Percentiles rank a stretch among this genome's conserved stretches.
These are phyloP conservation scores for Eleusine coracana DNA, from an alignment of 176 grass and related monocot species.

Conservation along the genomic window DNA sequence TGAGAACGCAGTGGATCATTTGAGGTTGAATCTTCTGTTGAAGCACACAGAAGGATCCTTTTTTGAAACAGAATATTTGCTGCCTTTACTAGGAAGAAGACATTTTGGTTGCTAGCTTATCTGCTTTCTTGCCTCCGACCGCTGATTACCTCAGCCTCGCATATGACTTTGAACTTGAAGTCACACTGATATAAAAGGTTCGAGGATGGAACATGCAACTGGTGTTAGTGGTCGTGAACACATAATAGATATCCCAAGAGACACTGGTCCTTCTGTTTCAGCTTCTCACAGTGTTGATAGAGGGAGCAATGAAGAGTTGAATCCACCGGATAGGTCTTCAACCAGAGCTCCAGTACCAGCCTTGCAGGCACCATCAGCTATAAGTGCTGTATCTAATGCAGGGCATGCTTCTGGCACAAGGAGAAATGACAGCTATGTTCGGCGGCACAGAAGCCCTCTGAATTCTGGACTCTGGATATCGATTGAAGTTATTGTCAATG, in stretches of 20 bases:
- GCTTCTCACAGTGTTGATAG: slow-evolving; percentile 39
- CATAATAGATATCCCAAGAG: slow-evolving; percentile 70
- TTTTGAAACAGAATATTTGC: not conserved
- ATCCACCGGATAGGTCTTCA: slow-evolving; percentile 50
- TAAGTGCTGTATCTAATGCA: slow-evolving; percentile 48
- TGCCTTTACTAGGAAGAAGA: slow-evolving; percentile 17
- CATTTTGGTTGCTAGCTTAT: slow-evolving; percentile 28
- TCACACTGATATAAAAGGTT: slow-evolving; percentile 35
- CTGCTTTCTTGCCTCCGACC: slow-evolving; percentile 31
- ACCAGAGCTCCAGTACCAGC: slow-evolving; percentile 55
- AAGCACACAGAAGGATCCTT: not conserved
- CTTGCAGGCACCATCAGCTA: slow-evolving; percentile 54
- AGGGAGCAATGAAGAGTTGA: slow-evolving; percentile 48
- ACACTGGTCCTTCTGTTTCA: slow-evolving; percentile 48
- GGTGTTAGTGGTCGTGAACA: slow-evolving; percentile 61
- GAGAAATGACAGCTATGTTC: slow-evolving; percentile 61
- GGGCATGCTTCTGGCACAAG: slow-evolving; percentile 53
- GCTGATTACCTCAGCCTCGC: slow-evolving; percentile 21
- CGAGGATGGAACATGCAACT: slow-evolving; percentile 54
- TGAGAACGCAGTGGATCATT: slow-evolving; percentile 2
- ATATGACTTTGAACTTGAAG: slow-evolving; percentile 32
- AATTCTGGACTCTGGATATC: slow-evolving; percentile 99
- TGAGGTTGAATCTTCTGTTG: slow-evolving; percentile 27
- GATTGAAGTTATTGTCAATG: slow-evolving; percentile 89
- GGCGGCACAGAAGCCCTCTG: slow-evolving; percentile 73